Conservation (phyloP, 1,139 yeast genomes). For the Arxiozyma slooffiae region DNA sequence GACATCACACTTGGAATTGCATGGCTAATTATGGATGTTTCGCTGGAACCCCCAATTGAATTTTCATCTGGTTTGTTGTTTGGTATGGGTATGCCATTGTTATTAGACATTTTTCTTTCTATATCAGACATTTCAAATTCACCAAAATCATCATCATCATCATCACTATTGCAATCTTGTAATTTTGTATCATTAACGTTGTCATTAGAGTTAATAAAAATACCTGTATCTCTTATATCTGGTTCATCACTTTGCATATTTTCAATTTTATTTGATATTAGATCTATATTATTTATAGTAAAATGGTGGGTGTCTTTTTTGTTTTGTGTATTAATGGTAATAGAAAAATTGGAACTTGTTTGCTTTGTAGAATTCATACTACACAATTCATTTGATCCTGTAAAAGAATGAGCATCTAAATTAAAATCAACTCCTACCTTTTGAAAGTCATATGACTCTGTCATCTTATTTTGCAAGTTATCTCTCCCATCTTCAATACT, state of each 20-base stretch:
- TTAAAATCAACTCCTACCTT: neutral
- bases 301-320: neutral
- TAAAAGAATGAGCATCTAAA: neutral
- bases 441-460: neutral
- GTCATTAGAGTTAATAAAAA: too few relatives aligned
- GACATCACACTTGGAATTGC: constrained; percentile 6
- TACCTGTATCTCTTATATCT: too few relatives aligned
- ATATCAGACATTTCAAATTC: constrained; percentile 10
- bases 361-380: neutral
- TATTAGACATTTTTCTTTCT: constrained; percentile 1
- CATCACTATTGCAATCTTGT: neutral
- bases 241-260: too few relatives aligned
- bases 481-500: neutral
- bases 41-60: neutral
- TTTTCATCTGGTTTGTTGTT: neutral
- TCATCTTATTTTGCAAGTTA: neutral
- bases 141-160: constrained; percentile 12
- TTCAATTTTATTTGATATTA: neutral
- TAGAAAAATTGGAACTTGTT: neutral
- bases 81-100: neutral
- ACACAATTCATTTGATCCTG: neutral
- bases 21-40: neutral
- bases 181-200: too few relatives aligned
- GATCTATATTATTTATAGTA: neutral
- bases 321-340: neutral